Conservation (phyloP, 768 basidiomycete species). For the Tephrocybe sp. region DNA sequence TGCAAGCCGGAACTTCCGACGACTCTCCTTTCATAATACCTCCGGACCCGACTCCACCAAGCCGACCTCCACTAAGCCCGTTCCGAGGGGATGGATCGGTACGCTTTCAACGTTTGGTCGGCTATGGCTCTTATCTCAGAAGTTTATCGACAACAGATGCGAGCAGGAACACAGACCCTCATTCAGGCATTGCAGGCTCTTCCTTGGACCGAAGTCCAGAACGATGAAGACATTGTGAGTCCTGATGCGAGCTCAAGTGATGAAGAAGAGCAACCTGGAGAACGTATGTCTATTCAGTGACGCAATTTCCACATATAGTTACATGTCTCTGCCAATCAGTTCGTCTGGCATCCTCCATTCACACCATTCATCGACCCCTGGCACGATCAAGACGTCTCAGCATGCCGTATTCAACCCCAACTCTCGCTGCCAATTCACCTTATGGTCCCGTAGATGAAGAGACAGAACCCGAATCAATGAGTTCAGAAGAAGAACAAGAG, state of each 20-base stretch:
- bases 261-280: slow-evolving; percentile 58
- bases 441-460: slow-evolving; percentile 32
- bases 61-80: slow-evolving; percentile 44
- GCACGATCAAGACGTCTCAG: slow-evolving; percentile 59
- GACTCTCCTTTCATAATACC: slow-evolving; percentile 68
- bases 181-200: slow-evolving; percentile 87
- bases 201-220: slow-evolving; percentile 74
- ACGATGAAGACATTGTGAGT: slow-evolving; percentile 59
- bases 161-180: slow-evolving; percentile 83
- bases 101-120: slow-evolving; percentile 25
- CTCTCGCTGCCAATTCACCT: slow-evolving; percentile 17
- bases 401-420: slow-evolving; percentile 18
- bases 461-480: slow-evolving; percentile 30
- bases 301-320: slow-evolving; percentile 3
- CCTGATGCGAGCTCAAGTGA: slow-evolving; percentile 53
- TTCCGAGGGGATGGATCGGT: slow-evolving; percentile 77
- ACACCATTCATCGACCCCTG: slow-evolving; percentile 81
- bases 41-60: slow-evolving; percentile 56
- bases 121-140: slow-evolving; percentile 16
- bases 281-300: slow-evolving; percentile 22
- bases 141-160: slow-evolving; percentile 53
- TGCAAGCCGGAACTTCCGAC: slow-evolving; percentile 20
- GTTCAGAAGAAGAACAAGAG: slow-evolving; percentile 52
- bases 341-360: slow-evolving; percentile 80
- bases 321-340: slow-evolving; percentile 27